These are phyloP conservation scores for Xerocomus nothofagi DNA, from an alignment of 1,284 basidiomycete genomes.

Conservation along the genomic window DNA sequence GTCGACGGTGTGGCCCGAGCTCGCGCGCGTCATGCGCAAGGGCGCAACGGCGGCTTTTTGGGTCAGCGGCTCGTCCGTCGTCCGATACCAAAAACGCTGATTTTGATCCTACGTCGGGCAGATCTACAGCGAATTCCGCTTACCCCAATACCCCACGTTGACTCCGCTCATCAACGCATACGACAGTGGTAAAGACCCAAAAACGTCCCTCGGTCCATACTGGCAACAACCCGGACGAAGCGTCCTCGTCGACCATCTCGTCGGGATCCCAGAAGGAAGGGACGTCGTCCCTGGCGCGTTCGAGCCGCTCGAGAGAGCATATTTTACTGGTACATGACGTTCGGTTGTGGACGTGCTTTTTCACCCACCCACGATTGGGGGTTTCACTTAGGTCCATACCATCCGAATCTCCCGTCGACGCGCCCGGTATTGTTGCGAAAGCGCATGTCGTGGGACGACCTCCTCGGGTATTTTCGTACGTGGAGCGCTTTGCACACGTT, in stretches of 20 bases:
- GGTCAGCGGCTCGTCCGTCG: slow-evolving; percentile 47
- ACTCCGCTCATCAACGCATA: slow-evolving; percentile 62
- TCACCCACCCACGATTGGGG: too few relatives aligned
- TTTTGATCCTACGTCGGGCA: slow-evolving; percentile 33
- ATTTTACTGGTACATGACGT: slow-evolving; percentile 61
- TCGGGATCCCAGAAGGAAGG: slow-evolving; percentile 63
- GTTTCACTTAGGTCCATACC: slow-evolving; percentile 40
- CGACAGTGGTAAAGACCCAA: slow-evolving; percentile 53
- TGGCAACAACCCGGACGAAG: slow-evolving; percentile 79
- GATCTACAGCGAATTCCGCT: slow-evolving; percentile 79
- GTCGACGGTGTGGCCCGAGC: slow-evolving; percentile 68
- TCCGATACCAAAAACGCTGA: not conserved
- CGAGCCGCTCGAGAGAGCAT: slow-evolving; percentile 48
- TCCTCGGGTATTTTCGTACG: slow-evolving; percentile 7
- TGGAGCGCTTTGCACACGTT: slow-evolving; percentile 20
- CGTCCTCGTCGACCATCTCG: slow-evolving; percentile 70
- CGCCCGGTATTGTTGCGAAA: slow-evolving; percentile 43
- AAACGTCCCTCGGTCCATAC: slow-evolving; percentile 64
- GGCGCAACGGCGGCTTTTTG: slow-evolving; percentile 78
- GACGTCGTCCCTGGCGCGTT: slow-evolving; percentile 36
- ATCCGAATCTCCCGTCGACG: slow-evolving; percentile 44
- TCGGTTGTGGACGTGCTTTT: too few relatives aligned
- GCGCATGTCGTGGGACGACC: slow-evolving; percentile 6
- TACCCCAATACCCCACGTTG: slow-evolving; percentile 59
- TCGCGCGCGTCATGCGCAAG: slow-evolving; percentile 60